Percentiles rank a stretch among this genome's conserved stretches.
Conservation (phyloP, 306 rosid species). For the Vicia faba region DNA sequence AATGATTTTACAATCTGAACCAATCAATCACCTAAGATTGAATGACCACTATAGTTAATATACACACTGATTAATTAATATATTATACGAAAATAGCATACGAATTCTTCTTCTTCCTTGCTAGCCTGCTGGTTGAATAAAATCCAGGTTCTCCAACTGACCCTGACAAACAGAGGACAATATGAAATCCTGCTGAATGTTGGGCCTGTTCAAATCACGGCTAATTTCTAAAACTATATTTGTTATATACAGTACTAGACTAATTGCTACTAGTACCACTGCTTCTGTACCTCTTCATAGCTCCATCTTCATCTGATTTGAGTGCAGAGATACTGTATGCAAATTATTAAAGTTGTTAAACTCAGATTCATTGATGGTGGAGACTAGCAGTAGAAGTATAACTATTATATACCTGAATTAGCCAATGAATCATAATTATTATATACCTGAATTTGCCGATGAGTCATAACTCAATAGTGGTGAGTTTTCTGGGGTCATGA, state of each 20-base stretch:
- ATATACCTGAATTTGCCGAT: slow-evolving; percentile 81
- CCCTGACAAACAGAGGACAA: slow-evolving; percentile 56
- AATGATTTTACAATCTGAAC: slow-evolving; percentile 59
- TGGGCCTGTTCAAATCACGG: slow-evolving; percentile 53
- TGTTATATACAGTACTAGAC: slow-evolving; percentile 74
- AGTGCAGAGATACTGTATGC: slow-evolving; percentile 70
- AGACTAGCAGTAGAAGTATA: slow-evolving; percentile 5
- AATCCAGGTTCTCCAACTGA: slow-evolving; percentile 49
- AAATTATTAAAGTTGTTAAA: slow-evolving; percentile 35
- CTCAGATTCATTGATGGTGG: slow-evolving; percentile 2
- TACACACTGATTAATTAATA: slow-evolving; percentile 41
- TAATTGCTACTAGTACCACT: slow-evolving; percentile 47
- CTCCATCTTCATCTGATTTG: slow-evolving; percentile 92
- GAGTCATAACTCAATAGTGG: slow-evolving; percentile 73
- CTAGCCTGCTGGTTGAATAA: slow-evolving; percentile 54
- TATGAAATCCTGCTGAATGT: slow-evolving; percentile 50
- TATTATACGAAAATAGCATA: slow-evolving; percentile 50
- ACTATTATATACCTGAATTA: slow-evolving; percentile 69
- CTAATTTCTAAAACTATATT: slow-evolving; percentile 67
- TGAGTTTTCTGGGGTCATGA: slow-evolving; percentile 75
- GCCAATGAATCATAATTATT: slow-evolving; percentile 61
- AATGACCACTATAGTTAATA: slow-evolving; percentile 57
- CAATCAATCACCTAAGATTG: slow-evolving; percentile 57
- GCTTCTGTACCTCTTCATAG: slow-evolving; percentile 53
- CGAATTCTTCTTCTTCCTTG: slow-evolving; percentile 55